Percentiles rank a stretch among this genome's conserved stretches.
Evolutionary conservation across 2,329 filamentous ascomycete genomes (phyloP).

Genomic region (Zelopaecilomyces penicillatus): DNA sequence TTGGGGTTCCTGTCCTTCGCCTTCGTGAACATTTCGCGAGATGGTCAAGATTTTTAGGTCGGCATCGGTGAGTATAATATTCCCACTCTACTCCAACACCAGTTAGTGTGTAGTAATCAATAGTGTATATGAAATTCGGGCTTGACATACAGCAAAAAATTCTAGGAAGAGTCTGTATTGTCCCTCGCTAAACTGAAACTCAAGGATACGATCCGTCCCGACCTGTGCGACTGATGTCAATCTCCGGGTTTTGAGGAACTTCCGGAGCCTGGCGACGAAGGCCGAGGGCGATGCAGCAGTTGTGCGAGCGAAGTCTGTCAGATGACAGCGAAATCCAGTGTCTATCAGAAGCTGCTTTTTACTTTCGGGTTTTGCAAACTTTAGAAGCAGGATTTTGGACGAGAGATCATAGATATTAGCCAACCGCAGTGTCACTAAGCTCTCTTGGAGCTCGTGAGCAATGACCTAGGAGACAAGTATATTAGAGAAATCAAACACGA

Average conservation of each 20-base stretch:
- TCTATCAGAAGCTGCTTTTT: slow-evolving; percentile 90
- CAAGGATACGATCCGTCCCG: slow-evolving; percentile 86
- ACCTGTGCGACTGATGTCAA: slow-evolving; percentile 77
- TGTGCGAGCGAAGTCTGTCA: slow-evolving; percentile 82
- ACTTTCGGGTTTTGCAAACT: slow-evolving; percentile 82
- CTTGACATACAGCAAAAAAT: slow-evolving; percentile 63
- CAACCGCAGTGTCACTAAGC: slow-evolving; percentile 69
- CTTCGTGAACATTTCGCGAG: slow-evolving; percentile 70
- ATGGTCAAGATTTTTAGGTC: slow-evolving; percentile 76
- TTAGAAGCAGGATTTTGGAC: slow-evolving; percentile 89
- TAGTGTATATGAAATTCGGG: too few relatives aligned
- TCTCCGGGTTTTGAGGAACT: slow-evolving; percentile 77
- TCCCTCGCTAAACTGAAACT: slow-evolving; percentile 88
- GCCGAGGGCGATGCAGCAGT: slow-evolving; percentile 75
- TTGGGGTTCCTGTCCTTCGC: slow-evolving; percentile 76
- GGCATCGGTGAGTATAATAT: slow-evolving; percentile 83
- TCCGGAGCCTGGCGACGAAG: slow-evolving; percentile 79
- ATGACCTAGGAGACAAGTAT: slow-evolving; percentile 57
- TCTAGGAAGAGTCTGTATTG: slow-evolving; percentile 81
- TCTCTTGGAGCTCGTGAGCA: slow-evolving; percentile 78
- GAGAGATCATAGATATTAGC: slow-evolving; percentile 95
- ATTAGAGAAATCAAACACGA: neutral
- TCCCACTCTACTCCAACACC: slow-evolving; percentile 54
- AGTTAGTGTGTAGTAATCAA: slow-evolving; percentile 6
- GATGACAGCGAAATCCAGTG: slow-evolving; percentile 89